Base-by-base conservation (phyloP, 31 red algal species). In the Endocladia muricata region DNA sequence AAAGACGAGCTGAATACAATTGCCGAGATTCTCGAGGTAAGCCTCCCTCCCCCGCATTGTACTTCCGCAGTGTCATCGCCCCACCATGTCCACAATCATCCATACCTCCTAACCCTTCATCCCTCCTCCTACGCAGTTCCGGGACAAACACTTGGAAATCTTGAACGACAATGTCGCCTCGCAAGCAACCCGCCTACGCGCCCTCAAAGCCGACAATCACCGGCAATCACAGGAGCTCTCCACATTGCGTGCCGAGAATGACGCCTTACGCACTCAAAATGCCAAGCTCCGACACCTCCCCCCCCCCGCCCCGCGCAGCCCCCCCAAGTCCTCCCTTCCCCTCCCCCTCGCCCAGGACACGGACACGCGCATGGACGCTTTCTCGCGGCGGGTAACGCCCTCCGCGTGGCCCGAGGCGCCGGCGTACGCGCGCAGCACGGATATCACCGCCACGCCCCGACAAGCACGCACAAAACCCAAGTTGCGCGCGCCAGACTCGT, bases 11-110 rank as follows among this genome's bases (percentile, higher is more conserved):
- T 75, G 3, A 43, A 49, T 1, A 75, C 22, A 35, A 0, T 75
- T 9, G 71, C 71, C n/a, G 71, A 75, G 29, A 75, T 75, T n/a
- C 35, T 75, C 11, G 51, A 75, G 9, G 71, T 75, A 75, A 3
- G 49, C 32, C 48, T 11, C 59, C 13, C n/a, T 43, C 71, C 44
- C 6, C 29, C 22, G 26, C 11, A 8, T 49, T 15, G 9, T 40
- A 21, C 22, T 19, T 38, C 8, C 15, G 33, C 4, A 40, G 33
- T 68, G 33, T 68, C 8, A 22, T 22, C 36, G 6, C n/a, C 25
- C 3, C 4, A 36, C 25, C 23, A 30, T 32, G 41, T 39, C 63
- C 63, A 26, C 25, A 61, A 6, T 28, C 19, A 13, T 26, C 9
- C 7, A 11, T 23, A 9, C 23, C 17, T 13, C 9, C 6, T 26